Percentiles rank a stretch among this genome's conserved stretches.
These are phyloP conservation scores for Nothomitra cinnamomea DNA, from an alignment of 2,329 filamentous ascomycete genomes.

Conservation along the genomic window DNA sequence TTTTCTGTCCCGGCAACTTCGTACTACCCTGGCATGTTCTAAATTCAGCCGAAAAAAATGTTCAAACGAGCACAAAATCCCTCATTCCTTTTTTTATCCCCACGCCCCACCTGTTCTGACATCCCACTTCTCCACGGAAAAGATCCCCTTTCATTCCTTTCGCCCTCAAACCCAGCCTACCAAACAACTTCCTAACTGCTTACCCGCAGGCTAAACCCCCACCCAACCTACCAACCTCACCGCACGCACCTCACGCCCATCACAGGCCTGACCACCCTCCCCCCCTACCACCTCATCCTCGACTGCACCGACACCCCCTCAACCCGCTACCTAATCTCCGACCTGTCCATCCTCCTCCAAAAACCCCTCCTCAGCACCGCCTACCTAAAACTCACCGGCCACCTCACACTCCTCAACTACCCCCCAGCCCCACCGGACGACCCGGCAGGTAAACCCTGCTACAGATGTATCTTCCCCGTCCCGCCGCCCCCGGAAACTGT, in stretches of 20 bases:
- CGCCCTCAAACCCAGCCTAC: too few relatives aligned
- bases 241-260: conserved; percentile 46
- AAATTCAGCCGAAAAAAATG: too few relatives aligned
- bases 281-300: conserved; percentile 63
- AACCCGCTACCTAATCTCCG: conserved; percentile 82
- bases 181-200: background rate
- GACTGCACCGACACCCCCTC: conserved; percentile 93
- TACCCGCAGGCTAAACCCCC: conserved; percentile 49
- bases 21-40: too few relatives aligned
- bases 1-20: too few relatives aligned
- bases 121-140: too few relatives aligned
- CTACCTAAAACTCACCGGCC: conserved; percentile 74
- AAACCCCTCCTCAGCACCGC: conserved; percentile 81
- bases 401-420: conserved; percentile 75
- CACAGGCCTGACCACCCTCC: conserved; percentile 50
- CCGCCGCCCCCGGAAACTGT: conserved; percentile 74
- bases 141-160: background rate
- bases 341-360: conserved; percentile 62
- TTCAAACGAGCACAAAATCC: too few relatives aligned
- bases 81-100: too few relatives aligned
- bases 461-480: conserved; percentile 79
- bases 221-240: conserved; percentile 46
- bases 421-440: conserved; percentile 47
- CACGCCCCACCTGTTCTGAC: too few relatives aligned
- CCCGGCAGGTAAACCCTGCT: conserved; percentile 59